A percentile compares a stretch with the other conserved stretches of the same genome.
Evolutionary conservation across 2,329 filamentous ascomycete genomes (phyloP).

Genomic region (Exophiala dermatitidis): DNA sequence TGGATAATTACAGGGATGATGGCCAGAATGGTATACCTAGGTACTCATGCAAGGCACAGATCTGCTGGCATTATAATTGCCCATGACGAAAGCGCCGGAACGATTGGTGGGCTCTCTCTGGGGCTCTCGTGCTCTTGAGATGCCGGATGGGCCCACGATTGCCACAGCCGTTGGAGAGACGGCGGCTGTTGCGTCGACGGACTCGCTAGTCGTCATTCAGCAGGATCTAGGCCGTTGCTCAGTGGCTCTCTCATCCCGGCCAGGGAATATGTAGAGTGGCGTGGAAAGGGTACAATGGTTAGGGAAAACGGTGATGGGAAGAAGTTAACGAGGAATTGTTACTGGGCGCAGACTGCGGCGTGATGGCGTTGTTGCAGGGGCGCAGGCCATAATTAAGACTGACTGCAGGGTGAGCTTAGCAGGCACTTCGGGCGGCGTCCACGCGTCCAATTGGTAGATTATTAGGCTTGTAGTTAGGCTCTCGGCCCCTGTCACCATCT

Average conservation of each 20-base stretch:
- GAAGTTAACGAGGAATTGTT: neutral
- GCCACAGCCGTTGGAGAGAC: neutral
- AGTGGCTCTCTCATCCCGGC: neutral
- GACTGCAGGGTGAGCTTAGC: no score
- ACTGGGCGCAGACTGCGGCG: neutral
- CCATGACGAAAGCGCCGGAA: neutral
- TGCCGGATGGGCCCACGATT: slow-evolving; percentile 16
- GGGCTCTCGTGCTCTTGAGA: neutral
- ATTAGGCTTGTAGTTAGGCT: no score
- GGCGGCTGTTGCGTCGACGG: neutral
- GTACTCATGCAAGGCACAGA: no score
- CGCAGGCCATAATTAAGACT: neutral
- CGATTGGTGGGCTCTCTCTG: neutral
- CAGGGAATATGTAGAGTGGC: neutral
- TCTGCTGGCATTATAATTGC: no score
- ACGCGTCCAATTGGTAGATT: no score
- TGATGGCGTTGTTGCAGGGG: neutral
- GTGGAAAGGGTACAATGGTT: neutral
- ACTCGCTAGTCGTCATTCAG: neutral
- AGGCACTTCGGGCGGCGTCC: no score
- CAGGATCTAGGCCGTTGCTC: no score
- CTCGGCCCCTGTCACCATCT: no score
- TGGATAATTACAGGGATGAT: no score
- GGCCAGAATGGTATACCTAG: no score
- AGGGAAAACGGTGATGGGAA: neutral